Evolutionary conservation across 1,139 yeast genomes (phyloP), one percentile per base, ranked within the genome.

Genomic region (Sugiyamaella neomexicana): DNA sequence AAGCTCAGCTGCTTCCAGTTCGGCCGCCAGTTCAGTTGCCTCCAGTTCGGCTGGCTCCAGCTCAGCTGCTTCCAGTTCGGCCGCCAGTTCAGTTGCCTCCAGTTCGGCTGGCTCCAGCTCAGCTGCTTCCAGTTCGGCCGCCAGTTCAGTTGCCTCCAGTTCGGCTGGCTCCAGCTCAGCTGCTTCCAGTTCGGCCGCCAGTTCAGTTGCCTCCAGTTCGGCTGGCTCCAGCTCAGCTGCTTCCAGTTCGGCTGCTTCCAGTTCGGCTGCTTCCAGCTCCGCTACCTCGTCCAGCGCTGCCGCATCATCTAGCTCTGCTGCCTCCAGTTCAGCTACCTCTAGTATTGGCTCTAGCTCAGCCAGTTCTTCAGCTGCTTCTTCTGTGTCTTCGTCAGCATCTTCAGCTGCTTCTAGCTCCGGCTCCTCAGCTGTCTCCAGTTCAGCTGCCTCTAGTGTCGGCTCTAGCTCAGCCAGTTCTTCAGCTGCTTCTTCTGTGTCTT

Each of bases 1-100:
- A 15, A 20, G 25, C 25, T 5, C 25, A 20, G 25, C 25, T 20
- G n/a, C 39, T 58, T 25, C 10, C 15, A 8, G 59, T 52, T 41
- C 38, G 55, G 40, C 47, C 5, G 25, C 25, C n/a, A 29, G 25
- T 5, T 20, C 25, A 3, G 25, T 3, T 20, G 25, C 25, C 25
- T 20, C 25, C 25, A 20, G 25, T 20, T n/a, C n/a, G n/a, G 25
- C 25, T 5, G 34, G 3, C n/a, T 12, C 34, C 3, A 29, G 34
- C n/a, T 29, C 34, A 5, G 34, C n/a, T 3, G 34, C 34, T 29
- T 2, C 51, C 17, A 29, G 46, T 37, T 39, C 46, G 31, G 3
- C 38, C 13, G 10, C 54, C 29, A 40, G 27, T n/a, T 15, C 43
- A 12, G 27, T 27, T 9, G 3, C 10, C n/a, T 12, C 34, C 34